Conservation (phyloP, 2,329 filamentous ascomycete species). For the Teratosphaeriaceae sp. region DNA sequence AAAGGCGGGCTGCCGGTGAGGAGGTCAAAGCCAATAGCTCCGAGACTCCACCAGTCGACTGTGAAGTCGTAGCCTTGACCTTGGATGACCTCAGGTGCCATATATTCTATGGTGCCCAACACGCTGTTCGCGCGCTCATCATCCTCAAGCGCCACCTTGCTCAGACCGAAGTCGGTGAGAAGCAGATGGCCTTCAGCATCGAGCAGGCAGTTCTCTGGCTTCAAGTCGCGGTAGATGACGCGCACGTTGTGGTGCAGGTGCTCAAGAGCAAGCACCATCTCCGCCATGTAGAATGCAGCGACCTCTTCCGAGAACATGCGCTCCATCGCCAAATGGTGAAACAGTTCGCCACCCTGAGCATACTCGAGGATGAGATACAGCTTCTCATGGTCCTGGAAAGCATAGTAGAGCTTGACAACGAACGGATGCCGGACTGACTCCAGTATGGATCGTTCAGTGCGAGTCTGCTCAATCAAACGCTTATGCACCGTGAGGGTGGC, state of each 20-base stretch:
- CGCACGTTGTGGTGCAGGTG: slow-evolving; percentile 89
- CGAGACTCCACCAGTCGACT: slow-evolving; percentile 98
- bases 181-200: slow-evolving; percentile 88
- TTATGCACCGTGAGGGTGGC: slow-evolving; percentile 93
- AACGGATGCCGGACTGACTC: slow-evolving; percentile 96
- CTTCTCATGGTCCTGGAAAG: slow-evolving; percentile 97
- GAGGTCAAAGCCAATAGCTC: slow-evolving; percentile 84
- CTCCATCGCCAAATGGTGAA: slow-evolving; percentile 88
- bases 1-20: slow-evolving; percentile 92
- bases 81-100: slow-evolving; percentile 91
- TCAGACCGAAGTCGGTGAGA: slow-evolving; percentile 92
- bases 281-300: slow-evolving; percentile 96
- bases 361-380: slow-evolving; percentile 97
- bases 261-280: slow-evolving; percentile 90
- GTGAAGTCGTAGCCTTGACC: slow-evolving; percentile 87
- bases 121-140: slow-evolving; percentile 71
- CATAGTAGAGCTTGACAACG: slow-evolving; percentile 96
- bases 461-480: slow-evolving; percentile 92
- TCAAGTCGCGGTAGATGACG: slow-evolving; percentile 93
- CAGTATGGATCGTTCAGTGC: slow-evolving; percentile 89
- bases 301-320: slow-evolving; percentile 90
- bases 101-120: slow-evolving; percentile 94
- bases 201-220: slow-evolving; percentile 94
- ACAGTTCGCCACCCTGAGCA: slow-evolving; percentile 92
- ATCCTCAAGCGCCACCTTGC: slow-evolving; percentile 79